Base-by-base conservation (phyloP, 1,284 basidiomycete species). In the Volvariella surrecta region DNA sequence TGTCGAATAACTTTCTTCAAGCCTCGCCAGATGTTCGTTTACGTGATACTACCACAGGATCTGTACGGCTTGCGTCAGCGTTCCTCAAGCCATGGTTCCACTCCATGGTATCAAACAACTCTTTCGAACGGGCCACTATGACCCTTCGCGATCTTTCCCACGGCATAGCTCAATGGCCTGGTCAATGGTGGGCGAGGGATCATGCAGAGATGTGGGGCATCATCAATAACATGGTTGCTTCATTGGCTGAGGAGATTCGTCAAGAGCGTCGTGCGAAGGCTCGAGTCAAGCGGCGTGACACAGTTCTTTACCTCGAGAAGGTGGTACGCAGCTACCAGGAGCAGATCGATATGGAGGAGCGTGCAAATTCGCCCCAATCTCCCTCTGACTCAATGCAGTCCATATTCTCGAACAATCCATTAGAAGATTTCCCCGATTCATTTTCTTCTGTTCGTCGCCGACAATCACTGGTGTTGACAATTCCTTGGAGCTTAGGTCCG, bases 1-100 rank as follows among this genome's bases (percentile, higher is more conserved):
- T 82, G 66, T 73, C 79, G 3, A 71, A 70, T 35, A 67, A 70
- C 19, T 87, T 85, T 62, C 59, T 77, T 34, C 68, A 63, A 40
- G 64, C 75, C 45, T 62, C 76, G 1, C 51, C 64, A 20, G 76
- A 81, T 44, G 64, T 66, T 38, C 73, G 75, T 21, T 57, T 82
- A 42, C 70, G 73, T 22, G 82, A 83, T 54, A 73, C 80, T 2
- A 82, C 83, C 0, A 68, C 71, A 17, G 76, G 77, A 15, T 75
- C 82, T 1, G 77, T 83, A 9, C 71, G 76, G 37, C 68, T 87
- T 35, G 77, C 83, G 2, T 59, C 82, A 51, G 64, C 71, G 32
- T 71, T 87, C 52, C 66, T 87, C 20, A 73, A 76, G 16, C 74
- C 79, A 6, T 85, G 80, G 76, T 76, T 86, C 60, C 73, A 80